phyloP scores from a whole-genome alignment of 2,329 filamentous ascomycete species.

The Fusarium coicis region DNA sequence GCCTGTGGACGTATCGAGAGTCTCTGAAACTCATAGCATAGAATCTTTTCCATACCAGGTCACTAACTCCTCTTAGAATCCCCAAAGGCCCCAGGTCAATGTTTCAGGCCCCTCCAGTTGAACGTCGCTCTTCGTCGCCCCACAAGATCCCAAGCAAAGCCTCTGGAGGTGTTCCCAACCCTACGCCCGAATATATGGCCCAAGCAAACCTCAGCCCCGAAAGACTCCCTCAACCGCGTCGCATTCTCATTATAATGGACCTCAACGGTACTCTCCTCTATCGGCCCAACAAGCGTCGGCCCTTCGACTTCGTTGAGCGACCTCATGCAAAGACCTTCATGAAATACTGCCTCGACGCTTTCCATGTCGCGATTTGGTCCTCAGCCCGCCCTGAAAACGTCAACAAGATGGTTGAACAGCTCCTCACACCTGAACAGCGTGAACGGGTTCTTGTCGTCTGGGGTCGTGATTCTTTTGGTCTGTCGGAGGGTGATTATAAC shows the following conservation, averaged over 20 bases:
- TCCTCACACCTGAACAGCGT: slow-evolving; percentile 68
- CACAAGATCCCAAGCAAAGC: slow-evolving; percentile 46
- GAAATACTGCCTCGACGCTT: slow-evolving; percentile 76
- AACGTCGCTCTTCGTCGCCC: slow-evolving; percentile 11
- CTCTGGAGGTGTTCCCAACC: slow-evolving; percentile 70
- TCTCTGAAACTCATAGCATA: background rate
- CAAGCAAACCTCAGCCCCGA: slow-evolving; percentile 60
- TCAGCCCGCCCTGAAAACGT: slow-evolving; percentile 83
- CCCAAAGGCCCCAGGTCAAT: slow-evolving; percentile 10
- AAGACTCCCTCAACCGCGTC: slow-evolving; percentile 60
- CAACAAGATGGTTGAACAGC: slow-evolving; percentile 68
- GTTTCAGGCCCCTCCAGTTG: background rate
- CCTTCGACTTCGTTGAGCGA: slow-evolving; percentile 70
- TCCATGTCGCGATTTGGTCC: slow-evolving; percentile 90
- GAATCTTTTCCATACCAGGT: background rate
- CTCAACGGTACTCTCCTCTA: slow-evolving; percentile 91
- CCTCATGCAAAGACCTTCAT: slow-evolving; percentile 77
- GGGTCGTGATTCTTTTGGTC: slow-evolving; percentile 80
- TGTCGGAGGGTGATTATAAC: slow-evolving; percentile 72
- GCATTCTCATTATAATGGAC: slow-evolving; percentile 86
- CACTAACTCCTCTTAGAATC: slow-evolving; percentile 11
- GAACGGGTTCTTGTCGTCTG: slow-evolving; percentile 74
- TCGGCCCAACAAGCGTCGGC: slow-evolving; percentile 65
- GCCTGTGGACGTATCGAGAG: background rate
- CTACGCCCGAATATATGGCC: slow-evolving; percentile 69